Evolutionary conservation across 129 eudicot species (phyloP).

Genomic region (Saposhnikovia divaricata): DNA sequence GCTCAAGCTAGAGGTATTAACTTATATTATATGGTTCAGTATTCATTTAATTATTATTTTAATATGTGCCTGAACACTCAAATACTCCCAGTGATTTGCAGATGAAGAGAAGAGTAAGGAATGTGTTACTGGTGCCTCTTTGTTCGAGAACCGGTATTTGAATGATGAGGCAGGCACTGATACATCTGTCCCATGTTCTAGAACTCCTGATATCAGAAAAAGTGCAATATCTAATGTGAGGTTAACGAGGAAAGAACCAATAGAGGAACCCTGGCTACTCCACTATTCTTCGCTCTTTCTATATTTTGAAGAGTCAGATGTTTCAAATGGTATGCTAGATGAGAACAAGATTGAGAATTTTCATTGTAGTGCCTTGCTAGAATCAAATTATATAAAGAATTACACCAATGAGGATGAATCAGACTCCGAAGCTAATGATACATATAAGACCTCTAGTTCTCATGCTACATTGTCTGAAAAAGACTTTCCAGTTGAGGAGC

Average conservation of each 20-base stretch:
- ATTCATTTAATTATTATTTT: conserved; percentile 2
- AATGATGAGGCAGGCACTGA: conserved; percentile 30
- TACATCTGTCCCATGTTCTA: conserved; percentile 16
- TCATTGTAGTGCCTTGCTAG: conserved; percentile 14
- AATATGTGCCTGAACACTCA: conserved; percentile 77
- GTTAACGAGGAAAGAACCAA: conserved; percentile 31
- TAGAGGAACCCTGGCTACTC: conserved; percentile 91
- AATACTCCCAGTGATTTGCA: conserved; percentile 92
- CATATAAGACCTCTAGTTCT: conserved; percentile 11
- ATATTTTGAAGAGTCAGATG: conserved; percentile 19
- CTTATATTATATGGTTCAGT: conserved; percentile 6
- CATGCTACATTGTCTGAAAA: conserved; percentile 18
- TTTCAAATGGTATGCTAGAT: conserved; percentile 20
- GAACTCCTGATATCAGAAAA: not conserved
- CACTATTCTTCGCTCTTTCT: conserved; percentile 33
- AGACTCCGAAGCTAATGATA: conserved; percentile 10
- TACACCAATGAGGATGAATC: conserved; percentile 1
- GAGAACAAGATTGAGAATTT: conserved; percentile 16
- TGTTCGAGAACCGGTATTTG: conserved; percentile 29
- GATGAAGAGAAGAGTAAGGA: conserved; percentile 47
- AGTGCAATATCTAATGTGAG: conserved; percentile 17
- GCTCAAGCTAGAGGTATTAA: conserved; percentile 56
- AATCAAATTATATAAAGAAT: conserved; percentile 10
- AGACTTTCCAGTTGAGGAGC: conserved; percentile 69
- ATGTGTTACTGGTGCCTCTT: conserved; percentile 29